Evolutionary conservation across 768 basidiomycete species (phyloP), one percentile per base, ranked within the genome.

Genomic region (Dioszegia aurantiaca): DNA sequence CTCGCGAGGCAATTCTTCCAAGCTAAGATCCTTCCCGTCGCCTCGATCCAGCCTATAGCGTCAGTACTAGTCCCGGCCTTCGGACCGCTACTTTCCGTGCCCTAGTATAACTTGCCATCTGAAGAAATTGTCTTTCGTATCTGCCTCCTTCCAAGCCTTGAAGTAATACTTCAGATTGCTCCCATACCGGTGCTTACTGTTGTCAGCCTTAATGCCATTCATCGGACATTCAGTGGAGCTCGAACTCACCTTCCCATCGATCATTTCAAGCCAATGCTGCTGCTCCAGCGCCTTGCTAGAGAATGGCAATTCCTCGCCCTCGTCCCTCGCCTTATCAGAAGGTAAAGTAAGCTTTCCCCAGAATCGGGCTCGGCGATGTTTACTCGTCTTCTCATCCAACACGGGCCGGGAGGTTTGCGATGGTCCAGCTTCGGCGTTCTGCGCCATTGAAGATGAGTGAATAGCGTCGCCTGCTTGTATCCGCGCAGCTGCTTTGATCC

Each of bases 61-160:
- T 33, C 41, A 45, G 41, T 17, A 16, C 19, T 5, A 24, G 4
- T n/a, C 23, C 37, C n/a, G n/a, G 10, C 23, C 4, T 26, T 44
- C 16, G 4, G 14, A 17, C 26, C 12, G 27, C 12, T n/a, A n/a
- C n/a, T n/a, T n/a, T n/a, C n/a, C n/a, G n/a, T n/a, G n/a, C n/a
- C n/a, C n/a, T n/a, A 46, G 21, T n/a, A n/a, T 1, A 5, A 58
- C 62, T 24, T 19, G 66, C 71, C 71, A 73, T 48, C 68, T 43
- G 75, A 87, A 87, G 68, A 87, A 86, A 68, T 86, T 87, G 55
- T 87, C 85, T 27, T 63, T 68, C 0, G 86, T 86, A 59, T 86
- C 82, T 8, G 80, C 80, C 47, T 81, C 78, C 58, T 81, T 77
- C 86, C 86, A 87, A 52, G 73, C 72, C 55, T 73, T 76, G 65